Evolutionary conservation across 2,329 filamentous ascomycete genomes (phyloP).

Genomic region (Trichoderma cornu-damae): DNA sequence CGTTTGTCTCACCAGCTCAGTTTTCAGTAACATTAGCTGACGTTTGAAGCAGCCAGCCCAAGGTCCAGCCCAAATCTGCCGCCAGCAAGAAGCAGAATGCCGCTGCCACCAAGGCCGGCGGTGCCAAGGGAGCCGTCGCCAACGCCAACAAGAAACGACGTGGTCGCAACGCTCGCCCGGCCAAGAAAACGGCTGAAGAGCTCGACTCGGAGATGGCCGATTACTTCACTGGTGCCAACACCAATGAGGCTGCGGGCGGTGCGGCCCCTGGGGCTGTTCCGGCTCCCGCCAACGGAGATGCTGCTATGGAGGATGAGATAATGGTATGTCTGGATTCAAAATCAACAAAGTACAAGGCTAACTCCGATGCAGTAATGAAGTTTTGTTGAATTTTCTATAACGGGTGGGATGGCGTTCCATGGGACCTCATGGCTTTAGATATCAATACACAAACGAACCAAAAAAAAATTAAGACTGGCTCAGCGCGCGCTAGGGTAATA

Average conservation of each 20-base stretch:
- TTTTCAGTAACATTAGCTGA: neutral
- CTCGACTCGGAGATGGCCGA: slow-evolving; percentile 97
- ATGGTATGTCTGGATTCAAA: slow-evolving; percentile 33
- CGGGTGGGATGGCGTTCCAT: slow-evolving; percentile 18
- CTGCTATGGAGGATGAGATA: slow-evolving; percentile 64
- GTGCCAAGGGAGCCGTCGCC: slow-evolving; percentile 38
- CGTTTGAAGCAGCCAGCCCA: slow-evolving; percentile 28
- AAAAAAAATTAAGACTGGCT: slow-evolving; percentile 9
- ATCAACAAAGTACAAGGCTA: neutral
- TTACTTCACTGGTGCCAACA: slow-evolving; percentile 64
- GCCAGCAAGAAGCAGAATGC: slow-evolving; percentile 64
- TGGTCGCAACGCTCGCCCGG: slow-evolving; percentile 57
- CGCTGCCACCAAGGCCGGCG: slow-evolving; percentile 32
- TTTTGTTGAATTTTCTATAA: neutral
- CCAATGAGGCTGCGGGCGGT: slow-evolving; percentile 42
- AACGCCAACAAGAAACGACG: slow-evolving; percentile 51
- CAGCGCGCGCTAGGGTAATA: neutral
- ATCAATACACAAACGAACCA: slow-evolving; percentile 20
- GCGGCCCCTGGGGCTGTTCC: slow-evolving; percentile 44
- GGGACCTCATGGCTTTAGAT: slow-evolving; percentile 23
- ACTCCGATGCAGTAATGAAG: slow-evolving; percentile 8
- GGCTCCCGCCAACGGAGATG: slow-evolving; percentile 48
- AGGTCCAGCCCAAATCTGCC: slow-evolving; percentile 69
- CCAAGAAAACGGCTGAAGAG: slow-evolving; percentile 90
- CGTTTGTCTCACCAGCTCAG: slow-evolving; percentile 24